Base-by-base conservation (phyloP, 306 rosid genomes). In the Castanospermum australe region DNA sequence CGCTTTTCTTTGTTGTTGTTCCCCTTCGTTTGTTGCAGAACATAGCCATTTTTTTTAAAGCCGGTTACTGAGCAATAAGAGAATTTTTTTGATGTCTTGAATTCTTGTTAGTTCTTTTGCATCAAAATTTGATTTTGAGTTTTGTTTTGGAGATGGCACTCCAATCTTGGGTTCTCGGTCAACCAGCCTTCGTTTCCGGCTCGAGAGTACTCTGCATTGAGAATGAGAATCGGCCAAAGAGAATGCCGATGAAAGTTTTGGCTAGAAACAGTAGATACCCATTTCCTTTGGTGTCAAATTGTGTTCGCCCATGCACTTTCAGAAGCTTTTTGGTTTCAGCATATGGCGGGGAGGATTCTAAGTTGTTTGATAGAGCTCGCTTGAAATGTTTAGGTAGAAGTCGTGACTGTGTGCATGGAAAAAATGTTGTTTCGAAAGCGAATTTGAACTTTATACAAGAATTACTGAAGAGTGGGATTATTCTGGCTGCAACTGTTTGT, bases 401-500 rank as follows among this genome's bases (percentile, higher is more conserved):
- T 54, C 42, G 77, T 68, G 83, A 83, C 62, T 77, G 73, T 87
- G 69, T 45, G 67, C 50, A 71, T 2, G 60, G 68, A 45, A 47
- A 38, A 7, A 85, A 76, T 81, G 84, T n/a, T 82, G 84, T 41
- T 72, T 75, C 80, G 4, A 81, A 85, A 73, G 76, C 35, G 21
- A 89, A 66, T 70, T 75, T 77, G 50, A 83, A 82, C 35, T 81
- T 85, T 50, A 65, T 89, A 24, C 35, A 63, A 45, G 89, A 67
- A 24, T 67, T 89, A 66, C 77, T 87, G 62, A 89, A 83, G 87
- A 65, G 78, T 32, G 96, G 98, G 41, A 36, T 91, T 35, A 83
- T 93, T 76, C 70, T 93, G 48, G 92, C 86, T 39, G 97, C 97
- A 24, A 69, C 89, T 72, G 87, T 91, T 73, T 91, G 87, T 72